Base-by-base conservation (phyloP, 495 filamentous ascomycete species). In the Podospora bellae-mahoneyi region DNA sequence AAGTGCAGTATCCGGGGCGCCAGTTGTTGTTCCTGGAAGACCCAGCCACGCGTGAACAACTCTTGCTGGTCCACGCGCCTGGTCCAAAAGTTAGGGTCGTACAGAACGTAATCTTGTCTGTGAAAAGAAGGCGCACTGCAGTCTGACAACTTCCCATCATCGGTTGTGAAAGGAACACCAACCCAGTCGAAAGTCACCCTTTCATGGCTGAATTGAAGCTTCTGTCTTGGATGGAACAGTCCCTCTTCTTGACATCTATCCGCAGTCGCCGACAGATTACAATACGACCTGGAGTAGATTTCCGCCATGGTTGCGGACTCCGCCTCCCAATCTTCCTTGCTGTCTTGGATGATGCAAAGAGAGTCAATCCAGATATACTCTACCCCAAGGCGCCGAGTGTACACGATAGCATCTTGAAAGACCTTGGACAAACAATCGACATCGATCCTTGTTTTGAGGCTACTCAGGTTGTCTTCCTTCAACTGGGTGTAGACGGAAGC, bases 361-460 rank as follows among this genome's bases (percentile, higher is more conserved):
- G 68, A 69, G 65, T 77, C 77, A 18, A 78, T 74, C 78, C 78
- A 80, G 16, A 78, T 61, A 60, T 76, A 80, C 15, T 62, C 54
- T 20, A 20, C 54, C 16, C 54, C 54, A 20, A 56, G 54, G 54
- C 15, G 15, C 19, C 54, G 54, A 56, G 54, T 56, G 15, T 20
- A 56, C 5, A 20, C 19, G 19, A 56, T 56, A 56, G 54, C 54
- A 15, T 56, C 54, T 56, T 56, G 54, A 13, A 56, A 56, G 4
- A 56, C 54, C 15, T 56, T 0, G 54, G 54, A 56, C 19, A 56
- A 56, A 56, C 2, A 16, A 56, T 5, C 15, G 16, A 5, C 19
- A 56, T 56, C 54, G 54, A 56, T 15, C 4, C 54, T 15, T 20
- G 5, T 20, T 20, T 56, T 56, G 16, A 56, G 54, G 54, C 16